Evolutionary conservation across 768 basidiomycete species (phyloP), one percentile per base, ranked within the genome.

Genomic region (Lactarius sanguifluus): DNA sequence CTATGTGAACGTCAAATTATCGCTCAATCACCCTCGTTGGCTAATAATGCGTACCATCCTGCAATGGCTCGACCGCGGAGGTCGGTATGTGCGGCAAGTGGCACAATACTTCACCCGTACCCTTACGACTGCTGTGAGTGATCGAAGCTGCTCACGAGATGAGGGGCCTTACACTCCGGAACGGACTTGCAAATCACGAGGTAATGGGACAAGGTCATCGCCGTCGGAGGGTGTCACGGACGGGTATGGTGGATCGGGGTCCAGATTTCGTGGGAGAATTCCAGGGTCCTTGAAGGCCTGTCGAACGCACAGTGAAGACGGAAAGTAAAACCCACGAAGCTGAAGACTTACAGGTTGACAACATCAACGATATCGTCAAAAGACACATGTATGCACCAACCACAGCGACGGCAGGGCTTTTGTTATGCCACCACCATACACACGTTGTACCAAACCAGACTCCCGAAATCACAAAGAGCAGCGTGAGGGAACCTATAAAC

Each of bases 31-130:
- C 18, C 25, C 32, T 45, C 16, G 41, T 20, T 5, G 50, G 30
- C 16, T 30, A 41, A 55, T 54, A 32, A 40, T 25, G 76, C 82
- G 73, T 71, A 93, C 94, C 86, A 97, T 85, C 75, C 95, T 93
- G 76, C 96, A 99, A 76, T 99, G 96, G 73, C 92, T 96, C 23
- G 94, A 91, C 69, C 96, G 81, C 5, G 96, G 96, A 8, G 96
- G 94, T 23, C 96, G 87, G 74, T 98, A 99, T 2, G 86, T 94
- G 72, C 86, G 85, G 77, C 96, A 99, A 15, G 95, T 98, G 38
- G 89, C 85, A 74, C 96, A 99, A 72, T 94, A 98, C 77, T 96
- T 97, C 64, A 94, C 90, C 12, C 91, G 87, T 41, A 96, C 91
- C 34, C 94, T 96, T 72, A 67, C 25, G 64, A 16, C 28, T 66